A percentile compares a stretch with the other conserved stretches of the same genome.
These are phyloP conservation scores for Setaria viridis DNA, from an alignment of 202 grass and related monocot species.

Conservation along the genomic window DNA sequence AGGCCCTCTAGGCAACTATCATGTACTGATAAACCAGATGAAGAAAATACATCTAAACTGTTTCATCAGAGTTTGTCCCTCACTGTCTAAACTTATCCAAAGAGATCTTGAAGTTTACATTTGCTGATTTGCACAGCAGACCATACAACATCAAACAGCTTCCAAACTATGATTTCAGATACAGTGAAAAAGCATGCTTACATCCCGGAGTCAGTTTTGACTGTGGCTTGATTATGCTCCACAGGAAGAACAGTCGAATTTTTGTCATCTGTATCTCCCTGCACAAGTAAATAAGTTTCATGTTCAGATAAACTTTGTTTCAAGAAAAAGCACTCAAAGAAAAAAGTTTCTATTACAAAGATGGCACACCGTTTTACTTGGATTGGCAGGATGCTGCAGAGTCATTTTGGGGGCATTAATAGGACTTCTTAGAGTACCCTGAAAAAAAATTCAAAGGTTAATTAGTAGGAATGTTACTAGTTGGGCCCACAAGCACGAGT, in stretches of 20 bases:
- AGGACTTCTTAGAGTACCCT: constrained; percentile 70
- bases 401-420: constrained; percentile 58
- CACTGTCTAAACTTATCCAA: not conserved
- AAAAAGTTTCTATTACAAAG: not conserved
- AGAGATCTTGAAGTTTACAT: not conserved
- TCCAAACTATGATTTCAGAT: not conserved
- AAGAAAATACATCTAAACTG: not conserved
- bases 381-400: constrained; percentile 43
- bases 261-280: constrained; percentile 32
- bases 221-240: constrained; percentile 31
- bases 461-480: constrained; percentile 22
- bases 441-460: constrained; percentile 32
- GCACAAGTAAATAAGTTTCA: constrained; percentile 21
- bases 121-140: constrained; percentile 3
- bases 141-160: not conserved
- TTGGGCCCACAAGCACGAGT: constrained; percentile 20
- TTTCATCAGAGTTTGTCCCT: not conserved
- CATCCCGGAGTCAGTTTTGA: constrained; percentile 38
- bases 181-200: constrained; percentile 41
- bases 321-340: not conserved
- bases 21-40: not conserved
- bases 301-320: not conserved
- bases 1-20: constrained; percentile 9
- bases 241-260: constrained; percentile 36
- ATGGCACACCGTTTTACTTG: constrained; percentile 53